Base-by-base conservation (phyloP, 176 grass and related monocot genomes). In the Puya raimondii region DNA sequence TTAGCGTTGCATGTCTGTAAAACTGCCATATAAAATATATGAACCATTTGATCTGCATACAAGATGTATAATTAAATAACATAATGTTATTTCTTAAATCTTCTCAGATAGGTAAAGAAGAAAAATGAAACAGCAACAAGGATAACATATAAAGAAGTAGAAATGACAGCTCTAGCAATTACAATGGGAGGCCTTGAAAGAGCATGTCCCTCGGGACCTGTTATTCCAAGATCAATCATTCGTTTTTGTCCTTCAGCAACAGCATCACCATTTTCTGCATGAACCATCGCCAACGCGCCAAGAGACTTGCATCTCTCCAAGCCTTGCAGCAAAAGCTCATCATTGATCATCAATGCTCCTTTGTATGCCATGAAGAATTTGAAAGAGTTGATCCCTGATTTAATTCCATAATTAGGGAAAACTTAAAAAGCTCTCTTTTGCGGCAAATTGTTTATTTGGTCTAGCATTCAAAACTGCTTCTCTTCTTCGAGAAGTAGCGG, bases 311-410 rank as follows among this genome's bases (percentile, higher is more conserved):
- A 97, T 67, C 92, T 97, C 14, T 85, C 64, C 54, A 97, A 76
- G 61, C 89, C 94, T 90, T 97, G 84, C 10, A 97, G 74, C 54
- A 97, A 83, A 52, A 90, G 86, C 64, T 97, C 94, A 84, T 97
- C 94, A 0, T 76, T 90, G 57, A 97, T 79, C 94, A 92, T 97
- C 17, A 97, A 74, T 2, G 94, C 83, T 47, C 94, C 94, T 79
- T 97, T 97, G 63, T 97, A 97, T 81, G 94, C 89, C 94, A 97
- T 97, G 80, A 97, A 97, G 67, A 97, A 97, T 80, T 97, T 97
- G 86, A 97, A 97, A 79, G 94, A 97, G 72, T 97, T 97, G 81
- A 97, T 97, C 11, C 93, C 93, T 96, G 81, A 67, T 29, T 42
- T n/a, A 2, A 42, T 63, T 63, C 23, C 23, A 63, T 4, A n/a